A percentile compares a stretch with the other conserved stretches of the same genome.
Conservation (phyloP, 2,329 filamentous ascomycete genomes). For the Colletotrichum sp. region DNA sequence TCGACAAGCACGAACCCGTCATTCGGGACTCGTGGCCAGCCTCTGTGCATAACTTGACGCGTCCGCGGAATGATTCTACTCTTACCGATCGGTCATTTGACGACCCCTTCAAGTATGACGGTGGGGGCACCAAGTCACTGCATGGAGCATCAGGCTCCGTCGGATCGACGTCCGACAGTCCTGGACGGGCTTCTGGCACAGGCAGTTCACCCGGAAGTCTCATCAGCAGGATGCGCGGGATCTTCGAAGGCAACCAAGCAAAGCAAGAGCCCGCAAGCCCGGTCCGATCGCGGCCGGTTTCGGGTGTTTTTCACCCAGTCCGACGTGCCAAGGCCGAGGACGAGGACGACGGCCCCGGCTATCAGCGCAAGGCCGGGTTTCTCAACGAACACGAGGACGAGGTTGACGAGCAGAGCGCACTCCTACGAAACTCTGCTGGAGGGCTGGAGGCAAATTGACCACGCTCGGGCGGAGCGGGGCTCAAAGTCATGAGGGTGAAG, state of each 20-base stretch:
- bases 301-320: conserved; percentile 26
- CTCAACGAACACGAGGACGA: conserved; percentile 23
- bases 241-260: conserved; percentile 36
- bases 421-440: conserved; percentile 27
- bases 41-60: conserved; percentile 10
- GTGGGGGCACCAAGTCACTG: conserved; percentile 2
- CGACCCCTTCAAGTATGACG: conserved; percentile 28
- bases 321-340: conserved; percentile 9
- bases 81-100: conserved; percentile 27
- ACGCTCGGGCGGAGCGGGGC: conserved; percentile 36
- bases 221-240: conserved; percentile 44
- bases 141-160: neutral
- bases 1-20: conserved; percentile 34
- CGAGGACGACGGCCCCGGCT: conserved; percentile 19
- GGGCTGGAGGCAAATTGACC: conserved; percentile 35
- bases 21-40: conserved; percentile 36
- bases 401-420: conserved; percentile 32
- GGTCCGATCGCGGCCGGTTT: conserved; percentile 26
- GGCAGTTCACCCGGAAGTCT: conserved; percentile 30
- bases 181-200: neutral
- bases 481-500: conserved; percentile 14
- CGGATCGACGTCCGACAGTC: neutral
- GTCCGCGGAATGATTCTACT: conserved; percentile 27
- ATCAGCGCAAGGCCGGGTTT: conserved; percentile 12
- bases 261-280: conserved; percentile 20